phyloP scores from a whole-genome alignment of 257 asterid genomes.

The Primulina tabacum region DNA sequence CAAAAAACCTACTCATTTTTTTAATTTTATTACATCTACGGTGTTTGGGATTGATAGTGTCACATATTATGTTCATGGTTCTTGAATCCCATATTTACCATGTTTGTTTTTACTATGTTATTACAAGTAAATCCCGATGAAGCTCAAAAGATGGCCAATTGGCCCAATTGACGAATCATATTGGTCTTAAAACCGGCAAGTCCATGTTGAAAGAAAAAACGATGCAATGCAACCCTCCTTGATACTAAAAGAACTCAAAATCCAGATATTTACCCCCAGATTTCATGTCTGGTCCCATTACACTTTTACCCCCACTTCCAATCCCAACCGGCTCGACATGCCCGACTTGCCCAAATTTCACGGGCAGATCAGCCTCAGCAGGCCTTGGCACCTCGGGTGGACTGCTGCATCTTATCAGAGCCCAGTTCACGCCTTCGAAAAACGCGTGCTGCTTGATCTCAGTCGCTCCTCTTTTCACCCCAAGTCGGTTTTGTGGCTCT shows the following conservation, averaged over 20 bases:
- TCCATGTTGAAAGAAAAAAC: not conserved
- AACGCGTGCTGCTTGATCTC: conserved; percentile 85
- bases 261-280: conserved; percentile 82
- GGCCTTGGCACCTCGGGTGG: conserved; percentile 81
- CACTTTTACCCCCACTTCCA: conserved; percentile 44
- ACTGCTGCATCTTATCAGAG: conserved; percentile 72
- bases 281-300: conserved; percentile 44
- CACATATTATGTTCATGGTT: no score
- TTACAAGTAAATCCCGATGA: not conserved
- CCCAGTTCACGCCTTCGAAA: conserved; percentile 83
- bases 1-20: no score
- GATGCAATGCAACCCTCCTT: not conserved
- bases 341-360: conserved; percentile 42
- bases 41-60: no score
- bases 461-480: conserved; percentile 71
- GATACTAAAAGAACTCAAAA: conserved; percentile 75
- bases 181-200: not conserved
- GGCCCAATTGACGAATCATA: no score
- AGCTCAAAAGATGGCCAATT: not conserved
- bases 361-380: conserved; percentile 42
- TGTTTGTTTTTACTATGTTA: no score
- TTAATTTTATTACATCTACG: no score
- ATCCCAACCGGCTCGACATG: conserved; percentile 34
- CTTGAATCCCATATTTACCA: no score
- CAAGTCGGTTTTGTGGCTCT: conserved; percentile 73